These are phyloP conservation scores for Amanita brunnescens DNA, from an alignment of 768 basidiomycete species.

Conservation along the genomic window DNA sequence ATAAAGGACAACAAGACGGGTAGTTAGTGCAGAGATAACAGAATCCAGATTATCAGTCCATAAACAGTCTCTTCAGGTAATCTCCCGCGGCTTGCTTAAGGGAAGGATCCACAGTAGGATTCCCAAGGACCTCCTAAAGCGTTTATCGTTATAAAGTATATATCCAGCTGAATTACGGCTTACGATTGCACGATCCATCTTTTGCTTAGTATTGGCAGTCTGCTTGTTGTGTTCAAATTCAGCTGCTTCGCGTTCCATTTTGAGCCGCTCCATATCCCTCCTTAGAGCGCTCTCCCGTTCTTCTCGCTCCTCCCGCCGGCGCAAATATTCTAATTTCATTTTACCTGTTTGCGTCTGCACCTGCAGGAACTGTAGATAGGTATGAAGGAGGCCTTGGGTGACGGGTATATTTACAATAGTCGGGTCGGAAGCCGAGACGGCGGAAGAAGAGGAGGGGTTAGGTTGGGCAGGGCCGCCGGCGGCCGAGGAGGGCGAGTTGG, in stretches of 20 bases:
- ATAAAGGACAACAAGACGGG: neutral
- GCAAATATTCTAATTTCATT: conserved; percentile 61
- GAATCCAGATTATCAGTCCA: conserved; percentile 22
- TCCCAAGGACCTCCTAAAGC: conserved; percentile 47
- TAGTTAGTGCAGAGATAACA: neutral
- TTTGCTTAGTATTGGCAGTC: conserved; percentile 46
- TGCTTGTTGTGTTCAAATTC: conserved; percentile 48
- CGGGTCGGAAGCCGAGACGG: conserved; percentile 22
- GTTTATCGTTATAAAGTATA: neutral
- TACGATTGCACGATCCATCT: conserved; percentile 56
- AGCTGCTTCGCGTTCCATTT: conserved; percentile 46
- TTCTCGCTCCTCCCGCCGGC: conserved; percentile 62
- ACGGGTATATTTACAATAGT: conserved; percentile 40
- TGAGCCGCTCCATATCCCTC: conserved; percentile 43
- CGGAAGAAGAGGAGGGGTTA: conserved; percentile 5
- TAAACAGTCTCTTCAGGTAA: conserved; percentile 61
- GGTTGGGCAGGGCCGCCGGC: conserved; percentile 14
- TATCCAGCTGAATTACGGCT: conserved; percentile 11
- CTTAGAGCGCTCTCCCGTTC: conserved; percentile 45
- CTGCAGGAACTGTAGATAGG: conserved; percentile 53
- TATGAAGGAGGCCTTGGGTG: conserved; percentile 47
- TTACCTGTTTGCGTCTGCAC: conserved; percentile 63
- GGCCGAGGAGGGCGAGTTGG: conserved; percentile 10
- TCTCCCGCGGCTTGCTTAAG: conserved; percentile 62
- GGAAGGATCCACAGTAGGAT: conserved; percentile 45